Conservation (phyloP, 129 eudicot genomes). For the Artemisia argyi region DNA sequence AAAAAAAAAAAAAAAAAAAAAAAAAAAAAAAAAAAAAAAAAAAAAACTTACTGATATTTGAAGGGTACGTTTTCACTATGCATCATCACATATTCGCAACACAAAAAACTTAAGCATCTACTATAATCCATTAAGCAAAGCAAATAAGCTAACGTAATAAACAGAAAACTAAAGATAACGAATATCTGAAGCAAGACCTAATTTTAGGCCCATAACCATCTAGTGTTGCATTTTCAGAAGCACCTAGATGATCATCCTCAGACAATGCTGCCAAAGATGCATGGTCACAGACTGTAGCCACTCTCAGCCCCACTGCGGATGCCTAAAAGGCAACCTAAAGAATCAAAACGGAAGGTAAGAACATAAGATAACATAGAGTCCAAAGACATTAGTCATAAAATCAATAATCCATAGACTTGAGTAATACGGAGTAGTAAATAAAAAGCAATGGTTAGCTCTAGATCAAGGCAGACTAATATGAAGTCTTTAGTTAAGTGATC, state of each 20-base stretch:
- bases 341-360: slow-evolving; percentile 20
- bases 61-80: too few relatives aligned
- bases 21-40: too few relatives aligned
- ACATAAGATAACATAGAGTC: background rate
- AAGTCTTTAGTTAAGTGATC: too few relatives aligned
- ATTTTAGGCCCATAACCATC: slow-evolving; percentile 40
- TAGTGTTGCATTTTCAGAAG: slow-evolving; percentile 35
- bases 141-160: slow-evolving; percentile 4
- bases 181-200: slow-evolving; percentile 35
- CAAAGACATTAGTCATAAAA: too few relatives aligned
- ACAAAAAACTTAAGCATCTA: background rate
- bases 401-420: too few relatives aligned
- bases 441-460: too few relatives aligned
- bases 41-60: too few relatives aligned
- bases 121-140: slow-evolving; percentile 5
- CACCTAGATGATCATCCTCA: slow-evolving; percentile 45
- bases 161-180: background rate
- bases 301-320: slow-evolving; percentile 94
- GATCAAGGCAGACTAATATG: too few relatives aligned
- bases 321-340: slow-evolving; percentile 93
- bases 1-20: too few relatives aligned
- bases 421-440: too few relatives aligned
- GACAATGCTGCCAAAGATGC: slow-evolving; percentile 82
- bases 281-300: slow-evolving; percentile 98
- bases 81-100: too few relatives aligned